These are phyloP conservation scores for Aspergillus floridensis DNA, from an alignment of 2,329 filamentous ascomycete species.

Conservation along the genomic window DNA sequence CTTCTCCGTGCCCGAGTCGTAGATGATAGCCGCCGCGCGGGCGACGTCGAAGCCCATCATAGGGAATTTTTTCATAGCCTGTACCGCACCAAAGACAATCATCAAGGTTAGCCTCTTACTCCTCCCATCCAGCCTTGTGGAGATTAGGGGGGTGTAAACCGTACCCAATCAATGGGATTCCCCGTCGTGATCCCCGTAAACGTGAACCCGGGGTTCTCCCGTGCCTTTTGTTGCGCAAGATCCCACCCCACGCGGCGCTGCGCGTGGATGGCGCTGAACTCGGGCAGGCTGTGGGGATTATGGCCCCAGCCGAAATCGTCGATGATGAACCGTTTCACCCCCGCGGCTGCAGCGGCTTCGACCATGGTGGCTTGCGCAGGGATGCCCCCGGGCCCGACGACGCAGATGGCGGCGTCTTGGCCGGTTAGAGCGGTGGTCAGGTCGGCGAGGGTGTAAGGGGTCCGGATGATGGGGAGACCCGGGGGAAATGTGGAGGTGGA, in stretches of 20 bases:
- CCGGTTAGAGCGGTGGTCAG: conserved; percentile 48
- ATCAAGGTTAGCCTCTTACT: not conserved
- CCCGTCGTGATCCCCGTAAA: conserved; percentile 9
- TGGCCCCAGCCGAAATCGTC: conserved; percentile 51
- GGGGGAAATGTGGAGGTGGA: conserved; percentile 5
- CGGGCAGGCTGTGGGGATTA: not conserved
- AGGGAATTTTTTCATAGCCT: conserved; percentile 7
- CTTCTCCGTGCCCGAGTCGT: conserved; percentile 8
- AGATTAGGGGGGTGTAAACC: too few relatives aligned
- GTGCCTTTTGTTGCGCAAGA: not conserved
- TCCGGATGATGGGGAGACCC: not conserved
- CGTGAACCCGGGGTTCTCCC: not conserved
- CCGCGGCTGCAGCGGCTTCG: conserved; percentile 58
- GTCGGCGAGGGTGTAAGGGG: conserved; percentile 33
- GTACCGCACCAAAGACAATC: too few relatives aligned
- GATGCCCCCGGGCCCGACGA: conserved; percentile 44
- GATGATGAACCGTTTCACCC: conserved; percentile 61
- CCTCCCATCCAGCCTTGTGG: not conserved
- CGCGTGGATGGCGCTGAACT: not conserved
- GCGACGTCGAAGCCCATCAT: conserved; percentile 9
- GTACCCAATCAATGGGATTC: conserved; percentile 10
- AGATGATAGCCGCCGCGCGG: conserved; percentile 4
- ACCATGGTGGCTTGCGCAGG: conserved; percentile 52
- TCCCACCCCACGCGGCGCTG: conserved; percentile 6
- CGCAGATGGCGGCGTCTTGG: conserved; percentile 57